A percentile compares a stretch with the other conserved stretches of the same genome.
These are phyloP conservation scores for Trichoderma simmonsii DNA, from an alignment of 2,329 filamentous ascomycete genomes.

Conservation along the genomic window DNA sequence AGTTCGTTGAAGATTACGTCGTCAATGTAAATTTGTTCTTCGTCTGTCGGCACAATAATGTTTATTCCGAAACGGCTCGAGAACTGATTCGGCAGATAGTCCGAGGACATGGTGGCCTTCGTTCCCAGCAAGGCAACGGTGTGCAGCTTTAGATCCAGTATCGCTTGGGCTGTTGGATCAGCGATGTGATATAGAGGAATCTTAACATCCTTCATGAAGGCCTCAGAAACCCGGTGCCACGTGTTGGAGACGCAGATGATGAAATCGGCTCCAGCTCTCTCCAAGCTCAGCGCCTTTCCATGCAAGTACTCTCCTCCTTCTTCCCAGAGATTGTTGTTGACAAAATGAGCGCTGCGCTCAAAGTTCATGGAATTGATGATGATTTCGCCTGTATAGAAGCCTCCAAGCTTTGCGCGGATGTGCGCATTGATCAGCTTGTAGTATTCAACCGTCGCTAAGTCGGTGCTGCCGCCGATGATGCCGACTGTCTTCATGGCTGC, in stretches of 20 bases:
- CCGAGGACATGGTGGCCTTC: conserved; percentile 20
- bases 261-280: conserved; percentile 21
- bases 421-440: conserved; percentile 21
- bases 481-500: conserved; percentile 21
- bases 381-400: conserved; percentile 22
- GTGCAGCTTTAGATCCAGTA: not conserved
- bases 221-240: conserved; percentile 23
- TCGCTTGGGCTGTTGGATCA: conserved; percentile 17
- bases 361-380: conserved; percentile 24
- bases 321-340: conserved; percentile 21
- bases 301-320: conserved; percentile 21
- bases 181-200: conserved; percentile 22
- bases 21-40: conserved; percentile 17
- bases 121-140: conserved; percentile 18
- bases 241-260: conserved; percentile 22
- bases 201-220: conserved; percentile 24
- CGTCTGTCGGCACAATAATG: conserved; percentile 19
- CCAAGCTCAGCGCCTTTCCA: conserved; percentile 19
- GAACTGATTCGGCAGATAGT: conserved; percentile 17
- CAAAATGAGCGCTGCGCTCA: conserved; percentile 19
- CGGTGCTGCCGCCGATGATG: conserved; percentile 24
- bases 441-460: conserved; percentile 23
- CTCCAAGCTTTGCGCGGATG: conserved; percentile 19
- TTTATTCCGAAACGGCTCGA: conserved; percentile 11
- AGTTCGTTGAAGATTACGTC: conserved; percentile 19